Evolutionary conservation across 2,329 filamentous ascomycete species (phyloP), one percentile per base, ranked within the genome.

Genomic region (Arthrobotrys musiformis): DNA sequence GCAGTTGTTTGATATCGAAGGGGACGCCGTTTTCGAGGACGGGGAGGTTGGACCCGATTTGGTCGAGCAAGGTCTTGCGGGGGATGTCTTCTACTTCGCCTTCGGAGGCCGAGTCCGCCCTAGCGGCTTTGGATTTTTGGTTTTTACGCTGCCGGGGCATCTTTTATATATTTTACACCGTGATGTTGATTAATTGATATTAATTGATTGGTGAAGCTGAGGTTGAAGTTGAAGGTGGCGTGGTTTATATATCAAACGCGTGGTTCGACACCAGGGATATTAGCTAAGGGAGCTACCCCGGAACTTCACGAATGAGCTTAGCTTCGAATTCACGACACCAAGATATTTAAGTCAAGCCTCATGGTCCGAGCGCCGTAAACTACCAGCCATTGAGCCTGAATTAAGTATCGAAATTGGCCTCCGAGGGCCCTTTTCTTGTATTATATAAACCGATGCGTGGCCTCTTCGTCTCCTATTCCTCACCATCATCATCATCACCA

Each of bases 61-160:
- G 82, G 70, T 94, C 86, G 73, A 93, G 86, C n/a, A 95, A 86
- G 0, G 92, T 94, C 82, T 90, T 87, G 48, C 89, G 86, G 4
- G 84, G 84, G 0, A 76, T 54, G 24, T 76, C 72, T 60, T n/a
- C n/a, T n/a, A n/a, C n/a, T n/a, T 76, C 72, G 72, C 70, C 42
- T 15, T 76, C 72, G 58, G 72, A 70, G 63, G 46, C 72, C 4
- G 72, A 70, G 9, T 70, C 64, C 86, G 81, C 80, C 85, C 85
- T 6, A 86, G 90, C 69, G 24, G 69, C 40, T 40, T 76, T 76
- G 0, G 83, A 9, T 37, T 76, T 76, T 13, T 69, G 56, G 64
- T 60, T 66, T 42, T 76, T 76, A 37, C 72, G 64, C 54, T 76
- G 72, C n/a, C 72, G 72, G 26, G 72, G n/a, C 72, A 76, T 76